Base-by-base conservation (phyloP, 2,329 filamentous ascomycete species). In the Corynespora cassiicola region DNA sequence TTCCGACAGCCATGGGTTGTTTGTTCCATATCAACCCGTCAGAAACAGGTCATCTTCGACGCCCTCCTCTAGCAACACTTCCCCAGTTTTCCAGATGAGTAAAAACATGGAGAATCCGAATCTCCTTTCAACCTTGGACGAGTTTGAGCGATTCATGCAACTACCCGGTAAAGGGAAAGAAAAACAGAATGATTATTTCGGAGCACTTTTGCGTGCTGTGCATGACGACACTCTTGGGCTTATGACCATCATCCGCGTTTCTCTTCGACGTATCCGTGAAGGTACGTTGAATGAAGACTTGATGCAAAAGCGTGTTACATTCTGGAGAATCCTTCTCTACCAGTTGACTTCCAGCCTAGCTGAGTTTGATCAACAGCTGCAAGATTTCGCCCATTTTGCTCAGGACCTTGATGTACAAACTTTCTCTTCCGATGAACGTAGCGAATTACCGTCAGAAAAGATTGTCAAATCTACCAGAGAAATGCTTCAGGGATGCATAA, bases 181-280 rank as follows among this genome's bases (percentile, higher is more conserved):
- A 31, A 22, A 12, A 10, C 16, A 5, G 14, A 21, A 38, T 11
- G 45, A 48, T 31, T 42, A 38, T 14, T 41, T 46, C 24, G 36
- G 31, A 7, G 36, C 39, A n/a, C 39, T 52, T 1, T 36, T 51
- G 6, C 45, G 41, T 7, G 34, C 44, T 14, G 42, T 49, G 12
- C 39, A 46, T n/a, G 48, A 49, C 24, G 42, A 52, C 18, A 37
- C 37, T 3, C 31, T 32, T 10, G 36, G 37, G 8, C 23, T 53
- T 1, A 42, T 50, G 2, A 45, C 49, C 5, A 42, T 52, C 22
- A 42, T 53, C 8, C 43, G 43, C 1, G 21, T 39, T 3, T 47
- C 52, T 5, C 26, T 50, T 7, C 42, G 39, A 12, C 39, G 42
- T 3, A 50, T 56, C n/a, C 45, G 50, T n/a, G 37, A 53, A 17